phyloP scores from a whole-genome alignment of 2,329 filamentous ascomycete species.

The Cercospora nicotianae region DNA sequence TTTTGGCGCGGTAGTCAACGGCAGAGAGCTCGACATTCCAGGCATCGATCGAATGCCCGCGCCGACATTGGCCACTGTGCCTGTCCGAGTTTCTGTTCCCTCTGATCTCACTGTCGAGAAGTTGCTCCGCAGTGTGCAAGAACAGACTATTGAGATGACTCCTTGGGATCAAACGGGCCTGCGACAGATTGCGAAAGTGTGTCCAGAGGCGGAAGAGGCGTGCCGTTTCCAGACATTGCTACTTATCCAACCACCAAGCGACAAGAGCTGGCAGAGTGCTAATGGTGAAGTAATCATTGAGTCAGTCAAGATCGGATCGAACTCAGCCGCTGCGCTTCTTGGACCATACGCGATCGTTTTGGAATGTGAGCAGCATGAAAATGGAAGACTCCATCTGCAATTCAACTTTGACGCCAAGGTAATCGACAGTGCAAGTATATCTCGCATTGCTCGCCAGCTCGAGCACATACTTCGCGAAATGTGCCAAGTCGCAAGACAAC shows the following conservation, averaged over 20 bases:
- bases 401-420: constrained; percentile 10
- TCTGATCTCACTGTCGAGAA: neutral
- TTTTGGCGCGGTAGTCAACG: constrained; percentile 7
- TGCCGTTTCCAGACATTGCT: constrained; percentile 39
- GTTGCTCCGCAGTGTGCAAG: constrained; percentile 2
- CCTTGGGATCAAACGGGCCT: constrained; percentile 41
- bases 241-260: constrained; percentile 4
- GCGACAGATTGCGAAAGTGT: constrained; percentile 43
- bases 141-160: neutral
- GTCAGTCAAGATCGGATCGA: neutral
- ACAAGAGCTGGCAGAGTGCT: neutral
- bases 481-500: neutral
- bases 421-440: neutral
- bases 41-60: constrained; percentile 12
- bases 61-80: constrained; percentile 11
- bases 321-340: neutral
- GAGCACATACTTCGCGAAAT: neutral
- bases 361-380: neutral
- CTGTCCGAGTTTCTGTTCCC: constrained; percentile 32
- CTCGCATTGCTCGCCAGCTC: neutral
- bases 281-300: neutral
- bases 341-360: constrained; percentile 12
- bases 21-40: neutral
- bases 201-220: constrained; percentile 55
- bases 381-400: neutral